Conservation (phyloP, 2,329 filamentous ascomycete genomes). For the Triangularia setosa region DNA sequence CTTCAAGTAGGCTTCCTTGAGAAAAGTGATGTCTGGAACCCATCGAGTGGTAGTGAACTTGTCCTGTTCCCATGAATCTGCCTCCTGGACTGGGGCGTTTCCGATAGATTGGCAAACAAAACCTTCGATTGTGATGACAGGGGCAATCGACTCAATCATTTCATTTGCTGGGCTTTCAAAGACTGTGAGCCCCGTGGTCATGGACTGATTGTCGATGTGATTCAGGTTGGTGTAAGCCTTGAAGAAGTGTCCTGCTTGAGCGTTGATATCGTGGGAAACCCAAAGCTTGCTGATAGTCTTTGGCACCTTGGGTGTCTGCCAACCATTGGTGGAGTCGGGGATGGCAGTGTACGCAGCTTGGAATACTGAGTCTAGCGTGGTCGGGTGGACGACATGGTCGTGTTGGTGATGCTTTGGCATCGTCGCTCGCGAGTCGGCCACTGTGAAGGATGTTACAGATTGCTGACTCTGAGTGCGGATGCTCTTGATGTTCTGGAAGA, state of each 20-base stretch:
- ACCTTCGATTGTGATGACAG: conserved; percentile 19
- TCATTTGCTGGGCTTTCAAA: not conserved
- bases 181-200: conserved; percentile 19
- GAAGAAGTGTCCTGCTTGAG: conserved; percentile 17
- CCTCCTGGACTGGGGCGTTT: not conserved
- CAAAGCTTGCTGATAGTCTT: conserved; percentile 37
- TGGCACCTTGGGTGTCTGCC: conserved; percentile 33
- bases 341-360: conserved; percentile 23
- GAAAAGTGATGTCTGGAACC: conserved; percentile 22
- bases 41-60: conserved; percentile 21
- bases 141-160: not conserved
- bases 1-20: conserved; percentile 18
- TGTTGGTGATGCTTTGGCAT: conserved; percentile 25
- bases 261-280: conserved; percentile 34
- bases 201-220: conserved; percentile 18
- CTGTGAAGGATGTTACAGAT: conserved; percentile 20
- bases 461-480: conserved; percentile 21
- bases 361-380: conserved; percentile 25
- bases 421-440: conserved; percentile 20
- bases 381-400: conserved; percentile 25
- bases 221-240: conserved; percentile 19
- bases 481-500: conserved; percentile 25
- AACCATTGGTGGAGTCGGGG: not conserved
- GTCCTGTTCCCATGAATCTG: conserved; percentile 12
- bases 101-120: conserved; percentile 25